These are phyloP conservation scores for Madurella fahalii DNA, from an alignment of 2,329 filamentous ascomycete species.

Conservation along the genomic window DNA sequence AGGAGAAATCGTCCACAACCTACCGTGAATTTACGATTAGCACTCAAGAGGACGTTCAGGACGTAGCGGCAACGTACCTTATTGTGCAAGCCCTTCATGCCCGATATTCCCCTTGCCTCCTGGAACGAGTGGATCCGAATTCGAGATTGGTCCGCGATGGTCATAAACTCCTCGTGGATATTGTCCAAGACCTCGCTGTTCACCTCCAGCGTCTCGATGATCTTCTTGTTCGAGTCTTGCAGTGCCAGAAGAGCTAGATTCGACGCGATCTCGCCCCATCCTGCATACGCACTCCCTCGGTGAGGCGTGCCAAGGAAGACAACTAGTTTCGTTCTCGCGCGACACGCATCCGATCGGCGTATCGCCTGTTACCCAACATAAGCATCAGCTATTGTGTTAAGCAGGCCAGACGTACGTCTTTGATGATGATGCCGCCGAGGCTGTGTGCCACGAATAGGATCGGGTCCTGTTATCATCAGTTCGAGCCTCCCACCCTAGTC, in stretches of 20 bases:
- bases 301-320: constrained; percentile 41
- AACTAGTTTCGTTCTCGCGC: constrained; percentile 30
- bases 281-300: constrained; percentile 31
- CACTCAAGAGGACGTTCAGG: neutral
- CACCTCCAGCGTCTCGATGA: constrained; percentile 31
- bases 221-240: constrained; percentile 33
- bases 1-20: constrained; percentile 38
- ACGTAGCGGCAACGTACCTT: constrained; percentile 29
- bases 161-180: constrained; percentile 35
- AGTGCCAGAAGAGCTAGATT: constrained; percentile 33
- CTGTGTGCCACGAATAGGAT: constrained; percentile 36
- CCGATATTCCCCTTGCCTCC: constrained; percentile 32
- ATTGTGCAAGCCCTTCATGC: constrained; percentile 31
- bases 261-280: constrained; percentile 33
- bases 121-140: constrained; percentile 40
- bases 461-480: constrained; percentile 24
- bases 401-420: constrained; percentile 29
- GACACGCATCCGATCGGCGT: constrained; percentile 27
- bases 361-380: constrained; percentile 28
- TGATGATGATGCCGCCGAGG: constrained; percentile 37
- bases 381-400: neutral
- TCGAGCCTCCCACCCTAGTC: neutral
- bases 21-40: constrained; percentile 20
- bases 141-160: constrained; percentile 19
- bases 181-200: constrained; percentile 36